These are phyloP conservation scores for Sphaerobolus stellatus DNA, from an alignment of 1,284 basidiomycete species.

Conservation along the genomic window DNA sequence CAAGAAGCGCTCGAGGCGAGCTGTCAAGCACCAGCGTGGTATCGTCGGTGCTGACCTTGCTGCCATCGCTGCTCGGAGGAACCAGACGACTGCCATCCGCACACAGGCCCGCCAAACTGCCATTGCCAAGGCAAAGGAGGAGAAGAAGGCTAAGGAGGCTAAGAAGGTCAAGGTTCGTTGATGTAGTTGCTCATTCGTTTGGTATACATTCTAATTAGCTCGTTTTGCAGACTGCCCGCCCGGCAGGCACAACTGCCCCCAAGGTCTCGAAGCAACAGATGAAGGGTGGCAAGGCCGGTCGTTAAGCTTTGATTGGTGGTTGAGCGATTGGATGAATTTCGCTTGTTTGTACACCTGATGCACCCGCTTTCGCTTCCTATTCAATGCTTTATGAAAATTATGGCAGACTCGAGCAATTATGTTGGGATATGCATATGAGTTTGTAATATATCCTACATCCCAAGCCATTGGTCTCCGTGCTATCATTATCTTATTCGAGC, in stretches of 20 bases:
- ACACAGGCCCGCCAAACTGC: conserved; percentile 80
- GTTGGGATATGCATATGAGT: not conserved
- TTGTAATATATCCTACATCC: not conserved
- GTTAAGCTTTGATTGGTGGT: conserved; percentile 33
- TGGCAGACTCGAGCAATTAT: not conserved
- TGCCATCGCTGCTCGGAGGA: conserved; percentile 87
- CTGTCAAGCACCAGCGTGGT: conserved; percentile 97
- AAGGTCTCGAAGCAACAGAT: conserved; percentile 95
- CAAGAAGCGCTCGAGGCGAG: conserved; percentile 97
- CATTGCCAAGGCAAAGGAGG: conserved; percentile 89
- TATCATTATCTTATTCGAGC: not conserved
- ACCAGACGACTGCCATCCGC: conserved; percentile 87
- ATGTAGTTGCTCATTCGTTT: not conserved
- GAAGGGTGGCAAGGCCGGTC: conserved; percentile 84
- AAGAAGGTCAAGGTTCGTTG: conserved; percentile 85
- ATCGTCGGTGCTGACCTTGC: conserved; percentile 96
- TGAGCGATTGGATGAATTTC: not conserved
- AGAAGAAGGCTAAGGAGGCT: conserved; percentile 95
- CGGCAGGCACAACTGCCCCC: conserved; percentile 56
- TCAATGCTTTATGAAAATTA: not conserved
- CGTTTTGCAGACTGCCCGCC: conserved; percentile 45
- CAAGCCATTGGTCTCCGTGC: not conserved
- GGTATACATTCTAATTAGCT: conserved; percentile 11
- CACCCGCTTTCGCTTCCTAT: not conserved
- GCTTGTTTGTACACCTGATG: not conserved